Conservation (phyloP, 371 early-diverging fungal species). For the Thermomucor indicae-seudaticae region DNA sequence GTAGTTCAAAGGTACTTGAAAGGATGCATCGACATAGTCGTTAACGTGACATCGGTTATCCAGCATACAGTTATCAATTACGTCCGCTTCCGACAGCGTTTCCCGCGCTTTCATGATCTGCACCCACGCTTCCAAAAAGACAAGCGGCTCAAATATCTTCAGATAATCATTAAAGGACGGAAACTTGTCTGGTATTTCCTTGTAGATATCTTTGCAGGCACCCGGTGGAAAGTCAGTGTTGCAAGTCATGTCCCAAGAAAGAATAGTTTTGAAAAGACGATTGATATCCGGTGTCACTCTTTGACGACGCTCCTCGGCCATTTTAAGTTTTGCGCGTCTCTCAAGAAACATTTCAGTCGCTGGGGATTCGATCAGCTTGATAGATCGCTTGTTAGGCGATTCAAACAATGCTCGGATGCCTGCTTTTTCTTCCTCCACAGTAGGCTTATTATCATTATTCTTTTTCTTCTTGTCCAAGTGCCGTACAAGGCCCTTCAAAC, state of each 20-base stretch:
- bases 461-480: no score
- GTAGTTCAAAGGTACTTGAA: constrained; percentile 31
- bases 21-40: constrained; percentile 71
- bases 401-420: constrained; percentile 35
- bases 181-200: constrained; percentile 57
- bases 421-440: constrained; percentile 24
- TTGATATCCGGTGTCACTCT: constrained; percentile 48
- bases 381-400: constrained; percentile 19
- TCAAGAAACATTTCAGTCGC: constrained; percentile 9
- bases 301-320: constrained; percentile 24
- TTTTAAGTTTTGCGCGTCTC: constrained; percentile 14
- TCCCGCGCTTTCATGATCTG: constrained; percentile 74
- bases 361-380: constrained; percentile 32
- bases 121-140: constrained; percentile 84
- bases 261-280: constrained; percentile 40
- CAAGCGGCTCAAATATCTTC: constrained; percentile 72
- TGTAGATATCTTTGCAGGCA: constrained; percentile 14
- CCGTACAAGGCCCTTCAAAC: constrained; percentile 18
- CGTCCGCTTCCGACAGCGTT: constrained; percentile 45
- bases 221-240: constrained; percentile 46
- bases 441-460: constrained; percentile 11
- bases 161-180: constrained; percentile 58
- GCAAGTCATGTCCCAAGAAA: constrained; percentile 52
- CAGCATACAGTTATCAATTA: constrained; percentile 40
- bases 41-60: constrained; percentile 63